phyloP scores from a whole-genome alignment of 2,329 filamentous ascomycete species.

The Fusarium neocosmosporiellum region DNA sequence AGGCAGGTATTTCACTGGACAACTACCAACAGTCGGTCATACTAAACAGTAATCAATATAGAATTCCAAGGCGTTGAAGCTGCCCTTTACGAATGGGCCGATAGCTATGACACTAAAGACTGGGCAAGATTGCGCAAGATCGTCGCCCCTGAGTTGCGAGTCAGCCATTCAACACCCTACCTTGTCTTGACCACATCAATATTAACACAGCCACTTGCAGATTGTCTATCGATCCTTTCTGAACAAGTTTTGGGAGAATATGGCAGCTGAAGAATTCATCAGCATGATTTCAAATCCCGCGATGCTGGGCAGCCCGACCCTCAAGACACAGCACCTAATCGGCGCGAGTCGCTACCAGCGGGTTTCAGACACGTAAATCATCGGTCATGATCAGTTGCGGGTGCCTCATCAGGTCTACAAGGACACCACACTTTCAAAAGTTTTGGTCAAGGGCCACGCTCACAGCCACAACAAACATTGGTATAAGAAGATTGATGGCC shows the following conservation, averaged over 20 bases:
- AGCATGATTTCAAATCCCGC: background rate
- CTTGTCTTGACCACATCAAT: background rate
- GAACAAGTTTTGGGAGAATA: background rate
- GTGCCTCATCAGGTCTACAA: background rate
- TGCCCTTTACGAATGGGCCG: conserved; percentile 1
- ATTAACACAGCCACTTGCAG: background rate
- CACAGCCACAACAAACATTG: conserved; percentile 1
- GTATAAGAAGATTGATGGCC: background rate
- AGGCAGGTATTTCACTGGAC: background rate
- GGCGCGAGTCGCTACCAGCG: background rate
- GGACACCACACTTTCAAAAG: background rate
- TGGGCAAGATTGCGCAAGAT: conserved; percentile 5
- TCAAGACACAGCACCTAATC: background rate
- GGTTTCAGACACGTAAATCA: background rate
- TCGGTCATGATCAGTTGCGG: background rate
- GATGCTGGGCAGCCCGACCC: background rate
- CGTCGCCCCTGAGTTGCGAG: background rate
- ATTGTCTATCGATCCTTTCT: background rate
- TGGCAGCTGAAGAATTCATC: background rate
- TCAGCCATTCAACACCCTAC: background rate
- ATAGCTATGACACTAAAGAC: conserved; percentile 13
- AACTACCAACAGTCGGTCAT: background rate
- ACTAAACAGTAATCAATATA: background rate
- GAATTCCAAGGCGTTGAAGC: background rate
- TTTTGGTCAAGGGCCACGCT: background rate